phyloP scores from a whole-genome alignment of 208 protist genomes.

The Trypanosoma conorhini region DNA sequence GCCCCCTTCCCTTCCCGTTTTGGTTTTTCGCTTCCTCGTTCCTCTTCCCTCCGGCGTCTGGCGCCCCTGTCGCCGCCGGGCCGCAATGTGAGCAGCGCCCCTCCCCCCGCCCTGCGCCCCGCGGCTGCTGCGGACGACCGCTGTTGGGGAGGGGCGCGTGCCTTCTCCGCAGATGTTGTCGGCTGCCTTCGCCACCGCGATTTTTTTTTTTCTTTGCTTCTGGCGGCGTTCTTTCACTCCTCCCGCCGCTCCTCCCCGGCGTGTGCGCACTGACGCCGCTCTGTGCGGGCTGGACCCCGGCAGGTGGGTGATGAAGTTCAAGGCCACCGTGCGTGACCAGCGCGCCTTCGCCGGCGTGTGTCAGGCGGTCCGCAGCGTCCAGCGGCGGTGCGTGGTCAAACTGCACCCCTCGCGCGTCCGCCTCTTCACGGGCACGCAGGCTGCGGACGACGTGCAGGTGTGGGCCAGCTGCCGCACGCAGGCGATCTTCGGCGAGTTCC shows the following conservation, averaged over 20 bases:
- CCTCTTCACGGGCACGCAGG: slow-evolving; percentile 65
- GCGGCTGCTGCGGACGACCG: too few relatives aligned
- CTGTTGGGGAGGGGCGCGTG: too few relatives aligned
- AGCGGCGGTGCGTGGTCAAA: slow-evolving; percentile 55
- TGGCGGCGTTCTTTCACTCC: slow-evolving; percentile 1
- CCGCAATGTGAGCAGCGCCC: too few relatives aligned
- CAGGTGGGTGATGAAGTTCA: slow-evolving; percentile 64
- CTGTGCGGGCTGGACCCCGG: not conserved
- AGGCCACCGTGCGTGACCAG: slow-evolving; percentile 62
- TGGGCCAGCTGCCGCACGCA: slow-evolving; percentile 67
- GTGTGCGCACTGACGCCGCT: not conserved
- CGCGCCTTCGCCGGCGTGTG: slow-evolving; percentile 51
- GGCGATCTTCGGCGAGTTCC: slow-evolving; percentile 69
- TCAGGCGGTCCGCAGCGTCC: slow-evolving; percentile 65
- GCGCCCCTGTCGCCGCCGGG: too few relatives aligned
- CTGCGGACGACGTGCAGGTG: slow-evolving; percentile 68
- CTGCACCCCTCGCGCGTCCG: slow-evolving; percentile 60
- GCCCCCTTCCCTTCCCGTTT: too few relatives aligned
- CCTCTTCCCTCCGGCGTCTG: too few relatives aligned
- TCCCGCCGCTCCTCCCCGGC: not conserved
- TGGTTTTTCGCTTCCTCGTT: too few relatives aligned
- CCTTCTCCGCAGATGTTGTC: too few relatives aligned
- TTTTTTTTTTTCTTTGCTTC: slow-evolving; percentile 18
- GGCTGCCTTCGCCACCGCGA: too few relatives aligned
- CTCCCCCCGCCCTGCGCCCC: too few relatives aligned